Conservation (phyloP, 176 grass and related monocot species). For the Juncus effusus region DNA sequence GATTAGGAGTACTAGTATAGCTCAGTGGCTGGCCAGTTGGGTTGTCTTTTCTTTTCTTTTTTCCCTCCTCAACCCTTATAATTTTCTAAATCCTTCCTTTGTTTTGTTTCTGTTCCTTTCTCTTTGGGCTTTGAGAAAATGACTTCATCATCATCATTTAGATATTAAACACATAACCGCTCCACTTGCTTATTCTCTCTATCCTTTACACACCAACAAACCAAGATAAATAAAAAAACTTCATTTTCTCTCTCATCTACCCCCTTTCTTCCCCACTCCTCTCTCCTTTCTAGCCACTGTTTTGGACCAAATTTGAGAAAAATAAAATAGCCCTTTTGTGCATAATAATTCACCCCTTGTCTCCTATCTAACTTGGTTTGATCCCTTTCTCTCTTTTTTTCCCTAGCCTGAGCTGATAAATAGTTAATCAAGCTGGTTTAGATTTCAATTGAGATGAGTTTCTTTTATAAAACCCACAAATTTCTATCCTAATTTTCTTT, state of each 20-base stretch:
- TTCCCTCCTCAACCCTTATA: constrained; percentile 7
- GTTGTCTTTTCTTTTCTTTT: constrained; percentile 2
- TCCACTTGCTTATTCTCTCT: constrained; percentile 31
- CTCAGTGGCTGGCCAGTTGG: constrained; percentile 19
- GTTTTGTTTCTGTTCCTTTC: constrained; percentile 24
- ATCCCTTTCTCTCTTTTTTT: not conserved
- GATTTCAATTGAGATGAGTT: constrained; percentile 17
- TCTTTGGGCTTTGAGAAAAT: constrained; percentile 22
- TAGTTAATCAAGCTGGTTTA: constrained; percentile 1
- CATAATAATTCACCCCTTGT: constrained; percentile 16
- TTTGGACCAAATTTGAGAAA: constrained; percentile 12
- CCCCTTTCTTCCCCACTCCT: not conserved
- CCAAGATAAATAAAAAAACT: constrained; percentile 1
- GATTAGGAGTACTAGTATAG: not conserved
- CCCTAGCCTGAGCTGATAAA: constrained; percentile 3
- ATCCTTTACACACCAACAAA: constrained; percentile 21
- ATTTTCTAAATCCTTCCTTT: constrained; percentile 5
- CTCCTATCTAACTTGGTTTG: constrained; percentile 7
- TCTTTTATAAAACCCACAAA: constrained; percentile 8
- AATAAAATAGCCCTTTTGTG: constrained; percentile 23
- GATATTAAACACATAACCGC: constrained; percentile 24
- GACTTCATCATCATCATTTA: not conserved
- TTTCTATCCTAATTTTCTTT: not conserved
- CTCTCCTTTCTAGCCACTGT: not conserved
- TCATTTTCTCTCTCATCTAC: constrained; percentile 15